phyloP scores from a whole-genome alignment of 2,329 filamentous ascomycete genomes.

The Zelopaecilomyces penicillatus region DNA sequence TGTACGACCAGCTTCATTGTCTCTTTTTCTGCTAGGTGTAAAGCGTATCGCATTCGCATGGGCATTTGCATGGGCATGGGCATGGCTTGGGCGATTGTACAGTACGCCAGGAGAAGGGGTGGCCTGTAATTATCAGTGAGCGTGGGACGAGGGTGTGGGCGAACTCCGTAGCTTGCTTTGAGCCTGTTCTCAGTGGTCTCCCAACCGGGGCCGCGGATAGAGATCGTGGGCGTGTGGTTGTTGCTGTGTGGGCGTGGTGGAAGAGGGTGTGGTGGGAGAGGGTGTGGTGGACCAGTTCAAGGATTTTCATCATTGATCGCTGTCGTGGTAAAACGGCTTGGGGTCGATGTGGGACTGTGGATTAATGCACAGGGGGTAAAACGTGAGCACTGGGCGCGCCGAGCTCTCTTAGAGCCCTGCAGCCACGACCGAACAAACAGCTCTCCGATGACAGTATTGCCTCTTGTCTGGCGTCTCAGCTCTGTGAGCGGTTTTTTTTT shows the following conservation, averaged over 20 bases:
- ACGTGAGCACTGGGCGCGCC: constrained; percentile 9
- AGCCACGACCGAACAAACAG: constrained; percentile 5
- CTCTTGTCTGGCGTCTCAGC: constrained; percentile 6
- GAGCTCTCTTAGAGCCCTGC: constrained; percentile 6
- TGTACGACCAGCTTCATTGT: background rate
- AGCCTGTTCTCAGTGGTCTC: too few species aligned
- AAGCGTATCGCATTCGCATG: too few species aligned
- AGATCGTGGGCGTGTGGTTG: constrained; percentile 12
- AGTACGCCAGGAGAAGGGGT: too few species aligned
- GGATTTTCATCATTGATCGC: constrained; percentile 18
- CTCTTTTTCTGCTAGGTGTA: too few species aligned
- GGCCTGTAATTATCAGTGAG: too few species aligned
- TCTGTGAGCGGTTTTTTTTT: background rate
- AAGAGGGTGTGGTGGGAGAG: background rate
- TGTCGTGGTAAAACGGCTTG: constrained; percentile 13
- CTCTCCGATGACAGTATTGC: background rate
- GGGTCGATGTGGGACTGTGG: constrained; percentile 9
- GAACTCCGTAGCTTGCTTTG: too few species aligned
- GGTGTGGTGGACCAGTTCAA: constrained; percentile 14
- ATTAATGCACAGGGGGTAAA: constrained; percentile 15
- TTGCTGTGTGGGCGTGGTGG: constrained; percentile 6
- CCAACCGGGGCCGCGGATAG: constrained; percentile 11
- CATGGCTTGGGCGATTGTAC: too few species aligned
- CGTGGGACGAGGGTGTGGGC: too few species aligned
- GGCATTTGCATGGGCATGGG: too few species aligned